Conservation (phyloP, 1,284 basidiomycete genomes). For the Flammula alnicola region DNA sequence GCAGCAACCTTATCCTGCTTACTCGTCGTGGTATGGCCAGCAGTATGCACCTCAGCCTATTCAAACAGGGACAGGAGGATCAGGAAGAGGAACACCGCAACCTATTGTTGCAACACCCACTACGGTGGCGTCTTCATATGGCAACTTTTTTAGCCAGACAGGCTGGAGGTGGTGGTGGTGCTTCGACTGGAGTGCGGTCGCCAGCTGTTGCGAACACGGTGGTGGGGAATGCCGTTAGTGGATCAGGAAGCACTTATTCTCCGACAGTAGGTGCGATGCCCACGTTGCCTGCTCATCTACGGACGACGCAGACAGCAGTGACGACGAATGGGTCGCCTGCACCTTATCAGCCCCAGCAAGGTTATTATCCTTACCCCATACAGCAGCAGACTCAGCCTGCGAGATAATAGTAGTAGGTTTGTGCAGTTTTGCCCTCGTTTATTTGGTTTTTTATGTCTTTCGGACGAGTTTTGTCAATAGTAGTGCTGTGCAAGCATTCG, state of each 20-base stretch:
- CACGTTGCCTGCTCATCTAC: slow-evolving; percentile 38
- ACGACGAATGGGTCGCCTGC: slow-evolving; percentile 19
- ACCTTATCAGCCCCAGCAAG: slow-evolving; percentile 24
- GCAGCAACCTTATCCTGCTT: slow-evolving; percentile 41
- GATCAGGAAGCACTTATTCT: slow-evolving; percentile 11
- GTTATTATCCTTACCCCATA: slow-evolving; percentile 34
- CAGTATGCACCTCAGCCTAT: slow-evolving; percentile 31
- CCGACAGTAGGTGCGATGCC: slow-evolving; percentile 26
- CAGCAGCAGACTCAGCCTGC: slow-evolving; percentile 28
- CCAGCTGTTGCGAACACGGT: slow-evolving; percentile 54
- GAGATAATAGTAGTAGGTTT: no score
- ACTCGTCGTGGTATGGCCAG: slow-evolving; percentile 42
- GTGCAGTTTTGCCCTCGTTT: slow-evolving; percentile 7
- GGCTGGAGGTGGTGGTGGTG: slow-evolving; percentile 5
- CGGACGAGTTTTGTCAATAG: no score
- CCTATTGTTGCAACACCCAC: slow-evolving; percentile 36
- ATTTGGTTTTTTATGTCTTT: slow-evolving; percentile 13
- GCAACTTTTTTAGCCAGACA: slow-evolving; percentile 36
- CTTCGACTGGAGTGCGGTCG: slow-evolving; percentile 24
- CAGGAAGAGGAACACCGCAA: slow-evolving; percentile 57
- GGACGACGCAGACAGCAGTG: slow-evolving; percentile 29
- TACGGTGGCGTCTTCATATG: slow-evolving; percentile 36
- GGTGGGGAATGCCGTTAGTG: slow-evolving; percentile 22
- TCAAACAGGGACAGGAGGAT: slow-evolving; percentile 34
- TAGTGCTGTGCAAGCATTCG: no score